Evolutionary conservation across 257 asterid species (phyloP).

Genomic region (Rehmannia glutinosa): DNA sequence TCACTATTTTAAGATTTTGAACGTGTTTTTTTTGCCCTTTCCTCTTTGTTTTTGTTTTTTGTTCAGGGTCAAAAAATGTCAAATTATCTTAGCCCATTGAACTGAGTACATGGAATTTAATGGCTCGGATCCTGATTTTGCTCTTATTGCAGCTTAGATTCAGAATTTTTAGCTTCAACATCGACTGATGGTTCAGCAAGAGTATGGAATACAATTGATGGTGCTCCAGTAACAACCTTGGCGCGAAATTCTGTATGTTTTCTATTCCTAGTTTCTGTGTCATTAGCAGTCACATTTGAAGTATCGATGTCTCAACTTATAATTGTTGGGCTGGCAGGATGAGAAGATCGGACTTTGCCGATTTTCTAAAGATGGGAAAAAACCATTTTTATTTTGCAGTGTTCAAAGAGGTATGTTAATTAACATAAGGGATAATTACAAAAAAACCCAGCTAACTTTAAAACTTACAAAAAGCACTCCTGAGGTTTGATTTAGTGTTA

Average conservation of each 20-base stretch:
- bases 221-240: constrained; percentile 75
- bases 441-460: too few relatives aligned
- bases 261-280: constrained; percentile 3
- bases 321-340: constrained; percentile 48
- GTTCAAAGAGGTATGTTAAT: constrained; percentile 63
- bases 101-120: constrained; percentile 5
- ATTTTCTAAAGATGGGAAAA: constrained; percentile 96
- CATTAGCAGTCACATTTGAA: too few relatives aligned
- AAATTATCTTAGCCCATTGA: constrained; percentile 1
- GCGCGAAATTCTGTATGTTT: constrained; percentile 68
- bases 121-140: constrained; percentile 16
- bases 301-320: too few relatives aligned
- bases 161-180: constrained; percentile 90
- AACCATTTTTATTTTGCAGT: constrained; percentile 81
- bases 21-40: too few relatives aligned
- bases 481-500: too few relatives aligned
- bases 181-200: constrained; percentile 93
- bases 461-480: too few relatives aligned
- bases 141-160: constrained; percentile 67
- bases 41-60: neutral
- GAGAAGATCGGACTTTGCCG: constrained; percentile 88
- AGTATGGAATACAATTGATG: constrained; percentile 87
- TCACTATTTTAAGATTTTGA: too few relatives aligned
- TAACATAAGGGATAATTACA: too few relatives aligned
- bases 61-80: neutral